Evolutionary conservation across 305 asterid species (phyloP).

Genomic region (Striga hermonthica): DNA sequence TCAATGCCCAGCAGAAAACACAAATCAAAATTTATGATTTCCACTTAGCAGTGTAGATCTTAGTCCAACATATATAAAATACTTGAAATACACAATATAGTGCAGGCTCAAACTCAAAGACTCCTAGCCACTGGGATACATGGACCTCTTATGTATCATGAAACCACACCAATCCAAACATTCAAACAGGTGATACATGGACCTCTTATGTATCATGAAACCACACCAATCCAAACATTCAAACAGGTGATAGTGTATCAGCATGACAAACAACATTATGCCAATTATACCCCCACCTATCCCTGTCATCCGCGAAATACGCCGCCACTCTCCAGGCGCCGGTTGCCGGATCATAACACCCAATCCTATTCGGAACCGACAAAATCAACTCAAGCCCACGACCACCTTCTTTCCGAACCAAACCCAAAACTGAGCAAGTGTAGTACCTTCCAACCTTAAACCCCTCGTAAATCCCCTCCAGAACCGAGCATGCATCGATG

Average conservation of each 20-base stretch:
- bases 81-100: no score
- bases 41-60: no score
- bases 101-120: no score
- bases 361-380: slow-evolving; percentile 20
- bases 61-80: no score
- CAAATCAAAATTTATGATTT: no score
- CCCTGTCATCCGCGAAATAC: slow-evolving; percentile 25
- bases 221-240: no score
- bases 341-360: neutral
- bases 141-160: no score
- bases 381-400: slow-evolving; percentile 12
- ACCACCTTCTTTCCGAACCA: slow-evolving; percentile 23
- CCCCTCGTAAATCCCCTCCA: slow-evolving; percentile 10
- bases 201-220: no score
- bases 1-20: no score
- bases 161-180: no score
- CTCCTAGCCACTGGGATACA: no score
- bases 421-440: slow-evolving; percentile 3
- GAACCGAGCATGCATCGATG: neutral
- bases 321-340: slow-evolving; percentile 13
- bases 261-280: slow-evolving; percentile 14
- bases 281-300: slow-evolving; percentile 19
- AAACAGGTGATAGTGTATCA: slow-evolving; percentile 24
- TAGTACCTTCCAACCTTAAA: slow-evolving; percentile 11
- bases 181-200: no score